phyloP scores from a whole-genome alignment of 805 yeast species.

The Schwanniomyces sp. region DNA sequence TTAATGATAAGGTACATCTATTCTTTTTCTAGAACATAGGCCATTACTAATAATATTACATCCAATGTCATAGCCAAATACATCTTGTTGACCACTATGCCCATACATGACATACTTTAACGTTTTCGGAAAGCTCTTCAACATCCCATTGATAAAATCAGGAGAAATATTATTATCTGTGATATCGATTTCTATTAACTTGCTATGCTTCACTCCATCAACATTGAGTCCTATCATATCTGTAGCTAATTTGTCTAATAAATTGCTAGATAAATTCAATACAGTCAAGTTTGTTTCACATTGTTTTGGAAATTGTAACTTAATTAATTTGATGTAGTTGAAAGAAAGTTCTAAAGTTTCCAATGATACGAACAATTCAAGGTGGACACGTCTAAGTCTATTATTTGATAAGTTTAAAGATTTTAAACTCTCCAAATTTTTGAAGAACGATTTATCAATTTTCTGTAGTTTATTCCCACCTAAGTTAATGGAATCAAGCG shows the following conservation, averaged over 20 bases:
- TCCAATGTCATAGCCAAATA: background rate
- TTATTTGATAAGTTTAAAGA: constrained; percentile 12
- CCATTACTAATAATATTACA: background rate
- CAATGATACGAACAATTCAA: background rate
- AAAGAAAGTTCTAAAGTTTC: background rate
- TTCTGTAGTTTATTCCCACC: constrained; percentile 5
- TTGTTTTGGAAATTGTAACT: background rate
- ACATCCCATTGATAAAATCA: background rate
- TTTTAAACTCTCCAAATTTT: constrained; percentile 5
- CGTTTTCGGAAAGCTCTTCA: background rate
- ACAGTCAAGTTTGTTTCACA: background rate
- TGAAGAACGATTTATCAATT: constrained; percentile 4
- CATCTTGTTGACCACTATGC: background rate
- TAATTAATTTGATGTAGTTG: background rate
- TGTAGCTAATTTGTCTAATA: background rate
- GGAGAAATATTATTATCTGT: background rate
- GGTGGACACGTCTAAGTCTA: constrained; percentile 5
- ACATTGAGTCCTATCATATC: background rate
- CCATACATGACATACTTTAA: background rate
- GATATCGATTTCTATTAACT: background rate
- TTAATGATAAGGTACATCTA: background rate
- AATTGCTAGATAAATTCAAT: background rate
- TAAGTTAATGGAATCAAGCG: constrained; percentile 8
- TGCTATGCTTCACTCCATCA: background rate
- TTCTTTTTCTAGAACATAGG: background rate